phyloP scores from a whole-genome alignment of 352 stramenopile species.

The Phytopythium aichiense region DNA sequence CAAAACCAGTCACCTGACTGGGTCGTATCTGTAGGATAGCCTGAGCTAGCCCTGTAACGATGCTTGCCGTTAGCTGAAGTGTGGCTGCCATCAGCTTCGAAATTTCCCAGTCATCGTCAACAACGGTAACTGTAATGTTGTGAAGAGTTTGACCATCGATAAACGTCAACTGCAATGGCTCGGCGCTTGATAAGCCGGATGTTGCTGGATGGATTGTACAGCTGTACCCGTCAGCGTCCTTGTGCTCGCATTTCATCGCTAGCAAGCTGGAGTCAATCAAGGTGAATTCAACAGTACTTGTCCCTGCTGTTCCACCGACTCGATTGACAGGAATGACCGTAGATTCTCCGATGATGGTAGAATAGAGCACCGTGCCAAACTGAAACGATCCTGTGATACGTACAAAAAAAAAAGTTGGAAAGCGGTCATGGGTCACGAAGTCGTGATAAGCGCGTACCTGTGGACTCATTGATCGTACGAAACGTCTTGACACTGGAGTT shows the following conservation, averaged over 20 bases:
- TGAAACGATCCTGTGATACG: slow-evolving; percentile 11
- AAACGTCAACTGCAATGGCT: slow-evolving; percentile 27
- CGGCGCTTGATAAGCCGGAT: slow-evolving; percentile 6
- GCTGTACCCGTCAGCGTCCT: slow-evolving; percentile 14
- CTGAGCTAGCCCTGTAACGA: slow-evolving; percentile 16
- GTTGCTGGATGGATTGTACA: slow-evolving; percentile 30
- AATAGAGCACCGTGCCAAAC: slow-evolving; percentile 18
- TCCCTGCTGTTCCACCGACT: slow-evolving; percentile 27
- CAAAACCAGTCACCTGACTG: slow-evolving; percentile 24
- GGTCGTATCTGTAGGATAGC: slow-evolving; percentile 25
- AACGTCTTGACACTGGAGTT: slow-evolving; percentile 5
- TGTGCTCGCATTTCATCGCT: slow-evolving; percentile 26
- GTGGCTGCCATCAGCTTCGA: slow-evolving; percentile 15
- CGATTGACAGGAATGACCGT: slow-evolving; percentile 26
- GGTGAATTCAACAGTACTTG: slow-evolving; percentile 21
- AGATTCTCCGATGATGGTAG: slow-evolving; percentile 12
- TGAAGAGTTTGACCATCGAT: slow-evolving; percentile 38
- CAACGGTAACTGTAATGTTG: slow-evolving; percentile 28
- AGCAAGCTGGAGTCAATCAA: slow-evolving; percentile 27
- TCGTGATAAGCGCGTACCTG: slow-evolving; percentile 6
- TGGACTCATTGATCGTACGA: slow-evolving; percentile 11
- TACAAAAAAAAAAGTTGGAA: background rate
- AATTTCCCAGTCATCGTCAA: slow-evolving; percentile 30
- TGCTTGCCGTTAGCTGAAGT: slow-evolving; percentile 15
- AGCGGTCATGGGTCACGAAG: background rate